phyloP scores from a whole-genome alignment of 306 rosid species.

The Casuarina glauca region DNA sequence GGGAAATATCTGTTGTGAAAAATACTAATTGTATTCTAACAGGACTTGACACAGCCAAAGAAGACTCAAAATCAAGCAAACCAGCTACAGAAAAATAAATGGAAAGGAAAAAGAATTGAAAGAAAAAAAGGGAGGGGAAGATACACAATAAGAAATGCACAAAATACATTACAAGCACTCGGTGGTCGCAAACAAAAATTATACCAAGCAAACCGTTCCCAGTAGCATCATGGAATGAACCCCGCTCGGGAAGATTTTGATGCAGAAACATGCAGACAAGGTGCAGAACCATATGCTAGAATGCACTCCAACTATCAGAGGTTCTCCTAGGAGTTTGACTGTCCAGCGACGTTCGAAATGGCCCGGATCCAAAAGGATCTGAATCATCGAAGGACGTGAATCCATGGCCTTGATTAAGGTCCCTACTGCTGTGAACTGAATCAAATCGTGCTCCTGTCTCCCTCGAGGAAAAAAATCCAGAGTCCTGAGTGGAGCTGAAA shows the following conservation, averaged over 20 bases:
- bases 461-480: constrained; percentile 52
- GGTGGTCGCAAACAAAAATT: constrained; percentile 33
- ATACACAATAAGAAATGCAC: constrained; percentile 57
- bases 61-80: constrained; percentile 8
- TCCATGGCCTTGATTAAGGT: constrained; percentile 66
- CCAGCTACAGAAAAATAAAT: background rate
- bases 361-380: constrained; percentile 83
- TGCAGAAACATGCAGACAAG: constrained; percentile 19
- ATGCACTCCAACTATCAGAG: constrained; percentile 84
- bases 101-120: constrained; percentile 8
- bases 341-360: constrained; percentile 64
- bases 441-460: constrained; percentile 63
- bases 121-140: constrained; percentile 26
- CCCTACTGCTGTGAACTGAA: constrained; percentile 67
- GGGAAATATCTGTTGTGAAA: constrained; percentile 3
- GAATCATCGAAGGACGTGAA: constrained; percentile 88
- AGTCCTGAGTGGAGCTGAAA: constrained; percentile 62
- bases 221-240: constrained; percentile 29
- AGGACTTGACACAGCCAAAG: constrained; percentile 12
- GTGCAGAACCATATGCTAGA: constrained; percentile 47
- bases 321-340: constrained; percentile 67
- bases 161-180: constrained; percentile 54
- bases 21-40: background rate
- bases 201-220: constrained; percentile 43
- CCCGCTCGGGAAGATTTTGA: constrained; percentile 37